phyloP scores from a whole-genome alignment of 331 rosid species.

The Erythrophleum ivorense region DNA sequence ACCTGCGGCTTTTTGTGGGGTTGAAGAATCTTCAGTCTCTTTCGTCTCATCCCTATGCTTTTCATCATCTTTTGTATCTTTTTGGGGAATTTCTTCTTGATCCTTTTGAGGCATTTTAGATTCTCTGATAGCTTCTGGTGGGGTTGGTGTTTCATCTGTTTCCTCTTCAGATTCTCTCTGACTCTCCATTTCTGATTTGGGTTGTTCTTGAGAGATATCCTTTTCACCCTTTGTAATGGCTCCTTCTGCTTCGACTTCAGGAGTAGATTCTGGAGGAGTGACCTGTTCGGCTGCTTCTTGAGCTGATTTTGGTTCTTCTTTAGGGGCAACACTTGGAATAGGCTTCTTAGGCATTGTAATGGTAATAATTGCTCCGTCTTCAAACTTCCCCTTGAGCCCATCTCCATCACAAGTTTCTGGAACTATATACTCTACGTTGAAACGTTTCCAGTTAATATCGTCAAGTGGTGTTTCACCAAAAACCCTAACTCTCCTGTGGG shows the following conservation, averaged over 20 bases:
- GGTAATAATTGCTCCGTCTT: constrained; percentile 10
- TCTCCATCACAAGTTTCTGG: background rate
- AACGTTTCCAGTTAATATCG: background rate
- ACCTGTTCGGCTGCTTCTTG: constrained; percentile 17
- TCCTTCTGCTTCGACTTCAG: background rate
- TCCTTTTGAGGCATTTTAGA: constrained; percentile 3
- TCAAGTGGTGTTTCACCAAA: background rate
- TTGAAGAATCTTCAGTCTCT: background rate
- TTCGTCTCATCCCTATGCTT: background rate
- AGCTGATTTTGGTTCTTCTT: constrained; percentile 22
- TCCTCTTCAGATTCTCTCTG: constrained; percentile 12
- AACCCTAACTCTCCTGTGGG: background rate
- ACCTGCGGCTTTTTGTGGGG: background rate
- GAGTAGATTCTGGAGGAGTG: constrained; percentile 12
- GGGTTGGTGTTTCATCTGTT: background rate
- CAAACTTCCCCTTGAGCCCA: background rate
- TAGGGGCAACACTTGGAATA: constrained; percentile 16
- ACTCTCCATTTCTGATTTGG: background rate
- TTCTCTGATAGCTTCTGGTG: background rate
- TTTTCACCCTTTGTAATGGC: constrained; percentile 12
- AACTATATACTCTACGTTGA: background rate
- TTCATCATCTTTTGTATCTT: constrained; percentile 31
- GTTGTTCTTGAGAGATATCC: constrained; percentile 1
- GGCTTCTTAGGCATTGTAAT: constrained; percentile 37
- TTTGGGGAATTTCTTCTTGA: background rate